Percentiles rank a stretch among this genome's conserved stretches.
Conservation (phyloP, 805 yeast species). For the Wickerhamomyces chaumierensis region DNA sequence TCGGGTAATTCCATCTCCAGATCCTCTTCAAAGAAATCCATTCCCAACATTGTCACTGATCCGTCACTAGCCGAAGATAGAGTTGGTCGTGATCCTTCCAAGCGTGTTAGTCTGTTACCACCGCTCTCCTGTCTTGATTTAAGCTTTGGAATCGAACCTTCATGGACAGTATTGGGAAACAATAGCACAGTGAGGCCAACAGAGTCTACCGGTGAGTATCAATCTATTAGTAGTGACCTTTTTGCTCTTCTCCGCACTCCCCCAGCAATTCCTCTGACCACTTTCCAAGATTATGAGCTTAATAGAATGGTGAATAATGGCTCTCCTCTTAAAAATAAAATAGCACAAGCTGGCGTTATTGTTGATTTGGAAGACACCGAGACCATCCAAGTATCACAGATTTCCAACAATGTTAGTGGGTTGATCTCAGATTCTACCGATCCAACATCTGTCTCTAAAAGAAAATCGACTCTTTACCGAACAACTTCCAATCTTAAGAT, state of each 20-base stretch:
- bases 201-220: too few relatives aligned
- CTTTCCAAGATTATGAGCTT: neutral
- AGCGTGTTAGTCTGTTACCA: constrained; percentile 18
- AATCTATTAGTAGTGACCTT: neutral
- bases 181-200: constrained; percentile 13
- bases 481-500: constrained; percentile 9
- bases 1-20: constrained; percentile 8
- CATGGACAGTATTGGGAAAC: constrained; percentile 9
- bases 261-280: neutral
- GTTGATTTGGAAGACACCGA: constrained; percentile 1
- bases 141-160: neutral
- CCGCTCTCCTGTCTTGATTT: constrained; percentile 11
- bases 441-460: constrained; percentile 4
- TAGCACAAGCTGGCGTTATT: neutral
- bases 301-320: neutral
- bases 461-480: constrained; percentile 12
- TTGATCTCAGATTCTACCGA: constrained; percentile 4
- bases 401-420: too few relatives aligned
- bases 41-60: constrained; percentile 3
- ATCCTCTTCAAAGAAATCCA: constrained; percentile 16
- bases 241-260: neutral
- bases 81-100: constrained; percentile 2
- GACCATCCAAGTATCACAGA: too few relatives aligned
- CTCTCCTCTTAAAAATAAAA: neutral
- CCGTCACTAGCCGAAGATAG: neutral